A percentile compares a stretch with the other conserved stretches of the same genome.
Evolutionary conservation across 495 filamentous ascomycete genomes (phyloP).

Genomic region (Xylaria cubensis): DNA sequence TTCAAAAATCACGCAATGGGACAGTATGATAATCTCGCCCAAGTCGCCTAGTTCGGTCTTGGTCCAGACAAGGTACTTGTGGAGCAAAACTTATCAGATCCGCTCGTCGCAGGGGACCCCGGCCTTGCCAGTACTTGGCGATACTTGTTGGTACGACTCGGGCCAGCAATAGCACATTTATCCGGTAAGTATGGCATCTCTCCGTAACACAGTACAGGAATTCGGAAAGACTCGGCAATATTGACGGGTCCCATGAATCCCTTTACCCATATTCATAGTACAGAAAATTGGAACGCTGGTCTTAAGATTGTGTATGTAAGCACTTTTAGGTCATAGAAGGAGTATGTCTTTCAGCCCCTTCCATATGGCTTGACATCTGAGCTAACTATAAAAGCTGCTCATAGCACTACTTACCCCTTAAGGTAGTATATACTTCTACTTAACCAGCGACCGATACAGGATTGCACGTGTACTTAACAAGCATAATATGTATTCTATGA

Average conservation of each 20-base stretch:
- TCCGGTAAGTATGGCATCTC: neutral
- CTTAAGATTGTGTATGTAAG: neutral
- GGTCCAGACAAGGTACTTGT: neutral
- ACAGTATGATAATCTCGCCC: neutral
- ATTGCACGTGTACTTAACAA: neutral
- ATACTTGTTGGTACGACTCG: neutral
- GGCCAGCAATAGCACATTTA: neutral
- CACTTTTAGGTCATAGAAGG: neutral
- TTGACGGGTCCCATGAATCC: neutral
- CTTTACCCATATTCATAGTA: neutral
- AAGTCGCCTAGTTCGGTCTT: neutral
- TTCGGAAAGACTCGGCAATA: conserved; percentile 12
- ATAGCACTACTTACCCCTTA: too few species aligned
- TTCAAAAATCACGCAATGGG: conserved; percentile 15
- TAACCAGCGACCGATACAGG: too few species aligned
- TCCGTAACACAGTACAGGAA: neutral
- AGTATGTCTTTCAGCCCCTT: neutral
- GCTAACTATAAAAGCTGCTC: too few species aligned
- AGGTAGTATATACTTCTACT: too few species aligned
- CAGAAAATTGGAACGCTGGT: too few species aligned
- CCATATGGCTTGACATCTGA: neutral
- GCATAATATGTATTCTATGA: neutral
- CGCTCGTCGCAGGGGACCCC: conserved; percentile 32
- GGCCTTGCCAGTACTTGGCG: neutral
- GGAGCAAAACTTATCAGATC: conserved; percentile 41